Percentiles rank a stretch among this genome's conserved stretches.
Conservation (phyloP, 306 rosid genomes). For the Lathyrus aphaca region DNA sequence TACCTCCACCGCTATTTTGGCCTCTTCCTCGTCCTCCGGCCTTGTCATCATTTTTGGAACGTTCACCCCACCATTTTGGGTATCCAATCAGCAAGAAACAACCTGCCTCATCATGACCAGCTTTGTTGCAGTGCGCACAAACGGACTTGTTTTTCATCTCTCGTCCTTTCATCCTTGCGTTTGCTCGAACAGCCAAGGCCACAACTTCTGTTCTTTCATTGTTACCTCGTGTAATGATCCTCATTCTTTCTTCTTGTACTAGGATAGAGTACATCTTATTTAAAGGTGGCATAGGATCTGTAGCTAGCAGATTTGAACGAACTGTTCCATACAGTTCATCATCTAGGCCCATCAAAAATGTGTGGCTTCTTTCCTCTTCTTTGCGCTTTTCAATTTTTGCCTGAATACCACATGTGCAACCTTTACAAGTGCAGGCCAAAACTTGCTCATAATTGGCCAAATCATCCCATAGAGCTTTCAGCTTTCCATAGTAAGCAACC, state of each 20-base stretch:
- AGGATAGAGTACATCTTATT: not conserved
- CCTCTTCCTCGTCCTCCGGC: not conserved
- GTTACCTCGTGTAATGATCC: not conserved
- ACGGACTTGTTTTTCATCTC: not conserved
- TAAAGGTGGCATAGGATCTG: not conserved
- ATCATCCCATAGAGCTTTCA: no score
- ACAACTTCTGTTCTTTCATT: not conserved
- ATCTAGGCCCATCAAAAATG: not conserved
- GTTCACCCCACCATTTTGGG: constrained; percentile 6
- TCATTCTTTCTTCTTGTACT: constrained; percentile 1
- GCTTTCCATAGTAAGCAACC: not conserved
- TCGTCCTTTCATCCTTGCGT: not conserved
- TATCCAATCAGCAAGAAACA: not conserved
- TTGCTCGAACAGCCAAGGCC: not conserved
- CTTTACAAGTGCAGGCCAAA: no score
- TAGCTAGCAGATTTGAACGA: not conserved
- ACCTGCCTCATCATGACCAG: not conserved
- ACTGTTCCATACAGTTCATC: not conserved
- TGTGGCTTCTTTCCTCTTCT: no score
- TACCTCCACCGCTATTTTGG: not conserved
- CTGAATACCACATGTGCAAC: no score
- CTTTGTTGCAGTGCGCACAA: not conserved
- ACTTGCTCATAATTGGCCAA: no score
- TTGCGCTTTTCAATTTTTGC: no score
- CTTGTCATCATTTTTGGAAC: not conserved